Evolutionary conservation across 2,329 filamentous ascomycete genomes (phyloP), one percentile per base, ranked within the genome.

Genomic region (Harringtonia aguacate): DNA sequence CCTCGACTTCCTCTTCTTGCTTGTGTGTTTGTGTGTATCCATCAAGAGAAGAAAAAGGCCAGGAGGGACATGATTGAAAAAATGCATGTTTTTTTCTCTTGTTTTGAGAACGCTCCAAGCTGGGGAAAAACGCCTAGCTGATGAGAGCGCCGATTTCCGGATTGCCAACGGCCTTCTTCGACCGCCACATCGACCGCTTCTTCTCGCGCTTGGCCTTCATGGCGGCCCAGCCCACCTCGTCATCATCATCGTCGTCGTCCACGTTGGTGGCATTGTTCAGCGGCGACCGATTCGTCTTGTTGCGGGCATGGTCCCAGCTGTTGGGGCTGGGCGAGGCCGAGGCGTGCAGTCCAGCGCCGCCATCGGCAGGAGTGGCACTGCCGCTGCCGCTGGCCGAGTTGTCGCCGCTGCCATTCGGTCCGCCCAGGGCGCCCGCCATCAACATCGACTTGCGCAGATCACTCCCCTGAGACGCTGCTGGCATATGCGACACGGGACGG

Each of bases 401-500:
- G 15, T 8, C 30, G 14, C 30, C 30, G 14, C n/a, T n/a, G n/a
- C n/a, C n/a, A n/a, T n/a, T n/a, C n/a, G 15, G 30, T 1, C 39
- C 15, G 31, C 53, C 52, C 5, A 64, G 50, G 9, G 62, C 63
- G 10, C 65, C 61, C 1, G 69, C 63, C 58, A 72, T 72, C 36
- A 62, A 65, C 20, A 65, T 59, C 12, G 66, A 64, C 39, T 63
- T 64, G 5, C 60, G 58, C 17, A 54, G 50, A 36, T 63, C 55
- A 8, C 50, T 40, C 21, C 54, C 40, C 14, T 58, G 47, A 10
- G 55, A 48, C 6, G 61, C 57, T 8, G 67, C 69, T 10, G 48
- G 46, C 44, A 73, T 68, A 35, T 83, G 81, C 0, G 86, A 88
- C 1, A 97, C 90, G 2, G 92, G 88, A 37, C 92, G 78, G 64